Evolutionary conservation across 371 early-diverging fungal species (phyloP).

Genomic region (Mucor plumbeus): DNA sequence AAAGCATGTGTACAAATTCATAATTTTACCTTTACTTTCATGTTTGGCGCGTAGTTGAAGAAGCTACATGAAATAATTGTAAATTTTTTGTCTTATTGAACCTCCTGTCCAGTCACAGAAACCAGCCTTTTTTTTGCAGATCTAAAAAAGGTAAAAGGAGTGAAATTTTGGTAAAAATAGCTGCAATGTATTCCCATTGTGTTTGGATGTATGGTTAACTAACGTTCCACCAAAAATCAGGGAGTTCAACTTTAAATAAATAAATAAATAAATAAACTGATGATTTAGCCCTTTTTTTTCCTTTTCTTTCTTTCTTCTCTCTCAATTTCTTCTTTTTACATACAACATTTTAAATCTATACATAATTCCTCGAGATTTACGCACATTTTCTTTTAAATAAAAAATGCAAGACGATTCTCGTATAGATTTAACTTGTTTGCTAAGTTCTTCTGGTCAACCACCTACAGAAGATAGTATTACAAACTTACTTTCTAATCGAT

Average conservation of each 20-base stretch:
- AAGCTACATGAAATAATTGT: neutral
- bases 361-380: neutral
- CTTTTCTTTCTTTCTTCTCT: constrained; percentile 10
- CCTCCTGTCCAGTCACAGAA: constrained; percentile 7
- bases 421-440: constrained; percentile 50
- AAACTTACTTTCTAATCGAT: constrained; percentile 57
- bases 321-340: neutral
- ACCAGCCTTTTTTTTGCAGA: constrained; percentile 1
- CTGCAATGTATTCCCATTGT: constrained; percentile 12
- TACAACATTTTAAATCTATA: neutral
- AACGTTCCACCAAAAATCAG: constrained; percentile 22
- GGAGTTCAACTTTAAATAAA: constrained; percentile 4
- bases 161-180: constrained; percentile 17
- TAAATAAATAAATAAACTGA: constrained; percentile 5
- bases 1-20: neutral
- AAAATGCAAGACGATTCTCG: constrained; percentile 57
- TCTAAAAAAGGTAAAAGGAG: constrained; percentile 9
- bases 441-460: constrained; percentile 39
- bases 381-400: neutral
- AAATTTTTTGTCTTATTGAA: constrained; percentile 8
- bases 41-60: neutral
- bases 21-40: neutral
- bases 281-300: neutral
- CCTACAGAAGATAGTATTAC: constrained; percentile 64
- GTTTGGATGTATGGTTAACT: constrained; percentile 5